Evolutionary conservation across 1,139 yeast genomes (phyloP), one percentile per base, ranked within the genome.

Genomic region (Candida buenavistaensis): DNA sequence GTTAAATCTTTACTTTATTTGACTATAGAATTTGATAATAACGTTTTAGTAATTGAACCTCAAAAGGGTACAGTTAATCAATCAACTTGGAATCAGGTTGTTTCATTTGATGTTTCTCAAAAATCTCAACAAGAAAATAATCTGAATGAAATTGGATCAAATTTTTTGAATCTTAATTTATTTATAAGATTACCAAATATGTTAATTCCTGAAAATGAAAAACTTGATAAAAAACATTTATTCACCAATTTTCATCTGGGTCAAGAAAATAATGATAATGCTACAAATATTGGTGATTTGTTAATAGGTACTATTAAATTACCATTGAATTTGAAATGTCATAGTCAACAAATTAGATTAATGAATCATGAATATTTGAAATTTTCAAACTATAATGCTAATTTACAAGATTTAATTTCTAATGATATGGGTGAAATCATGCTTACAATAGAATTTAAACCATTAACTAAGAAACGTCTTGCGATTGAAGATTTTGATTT

Each of bases 401-500:
- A 35, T 32, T 23, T 44, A 13, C 45, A 43, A 33, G 47, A 44
- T 17, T 23, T 35, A 8, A 19, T 35, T 3, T 24, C 38, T 5
- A 34, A 35, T 9, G 59, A 56, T 32, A 56, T 69, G 52, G 80
- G 80, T n/a, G 71, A 74, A 33, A 62, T 86, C 40, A 79, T 81
- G 57, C 62, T 89, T 26, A 77, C 88, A 15, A 73, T 89, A 27
- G 95, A 86, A 54, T 88, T 82, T 63, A 84, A 83, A 55, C 89
- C 95, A 8, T 59, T 71, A 9, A 72, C 79, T 34, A 74, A 77
- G 40, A 77, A 79, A 48, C 85, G 85, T 35, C 70, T 92, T 34
- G 72, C 88, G 2, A 89, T 92, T 47, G 96, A 89, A 37, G 96
- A 92, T 54, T 92, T 92, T 59, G 96, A 90, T 51, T 67, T 94